Evolutionary conservation across 306 rosid genomes (phyloP).

Genomic region (Quercus robur): DNA sequence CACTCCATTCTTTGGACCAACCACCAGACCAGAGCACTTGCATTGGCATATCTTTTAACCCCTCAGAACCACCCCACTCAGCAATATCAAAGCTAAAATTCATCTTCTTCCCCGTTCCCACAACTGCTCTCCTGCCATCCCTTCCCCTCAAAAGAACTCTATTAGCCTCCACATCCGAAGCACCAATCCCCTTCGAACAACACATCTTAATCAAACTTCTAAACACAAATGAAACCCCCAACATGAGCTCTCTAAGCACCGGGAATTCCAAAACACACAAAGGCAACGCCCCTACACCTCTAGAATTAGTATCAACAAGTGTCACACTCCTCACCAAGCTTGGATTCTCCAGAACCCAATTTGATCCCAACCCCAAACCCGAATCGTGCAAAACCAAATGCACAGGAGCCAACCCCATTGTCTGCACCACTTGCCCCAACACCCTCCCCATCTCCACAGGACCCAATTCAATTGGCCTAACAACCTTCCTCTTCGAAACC

Average conservation of each 20-base stretch:
- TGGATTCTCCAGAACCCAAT: slow-evolving; percentile 71
- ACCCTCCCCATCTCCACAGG: slow-evolving; percentile 65
- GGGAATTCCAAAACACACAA: slow-evolving; percentile 59
- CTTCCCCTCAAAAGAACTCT: slow-evolving; percentile 70
- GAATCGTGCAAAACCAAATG: slow-evolving; percentile 91
- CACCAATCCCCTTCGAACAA: slow-evolving; percentile 55
- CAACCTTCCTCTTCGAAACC: slow-evolving; percentile 47
- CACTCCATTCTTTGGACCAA: slow-evolving; percentile 89
- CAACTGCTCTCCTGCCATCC: slow-evolving; percentile 64
- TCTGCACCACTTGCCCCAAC: slow-evolving; percentile 65
- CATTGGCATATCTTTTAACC: slow-evolving; percentile 63
- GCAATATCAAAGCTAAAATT: slow-evolving; percentile 80
- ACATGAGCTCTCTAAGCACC: slow-evolving; percentile 56
- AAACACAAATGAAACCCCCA: slow-evolving; percentile 53
- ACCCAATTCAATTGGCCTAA: slow-evolving; percentile 58
- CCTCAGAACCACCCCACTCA: slow-evolving; percentile 79
- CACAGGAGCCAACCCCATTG: slow-evolving; percentile 68
- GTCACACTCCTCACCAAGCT: slow-evolving; percentile 67
- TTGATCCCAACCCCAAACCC: slow-evolving; percentile 56
- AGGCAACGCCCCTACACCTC: slow-evolving; percentile 57
- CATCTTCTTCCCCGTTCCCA: slow-evolving; percentile 66
- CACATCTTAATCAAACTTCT: slow-evolving; percentile 48
- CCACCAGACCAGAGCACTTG: slow-evolving; percentile 73
- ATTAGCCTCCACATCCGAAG: slow-evolving; percentile 52
- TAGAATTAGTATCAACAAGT: slow-evolving; percentile 57